Evolutionary conservation across 1,139 yeast genomes (phyloP), one percentile per base, ranked within the genome.

Genomic region (Hansenula sp.): DNA sequence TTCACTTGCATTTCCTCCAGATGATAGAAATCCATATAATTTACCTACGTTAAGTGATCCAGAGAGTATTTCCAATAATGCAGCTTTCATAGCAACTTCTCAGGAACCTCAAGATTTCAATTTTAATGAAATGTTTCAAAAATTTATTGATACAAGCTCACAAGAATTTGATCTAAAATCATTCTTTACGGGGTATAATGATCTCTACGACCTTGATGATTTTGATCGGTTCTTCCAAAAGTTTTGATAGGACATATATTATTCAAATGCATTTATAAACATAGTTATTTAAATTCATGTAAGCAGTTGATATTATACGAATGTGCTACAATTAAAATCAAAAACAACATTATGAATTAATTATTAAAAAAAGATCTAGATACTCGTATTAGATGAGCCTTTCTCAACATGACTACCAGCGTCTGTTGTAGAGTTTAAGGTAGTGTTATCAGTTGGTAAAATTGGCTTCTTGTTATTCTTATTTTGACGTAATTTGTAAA

Each of bases 121-220:
- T 34, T 27, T 19, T 9, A 26, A 34, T 19, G 20, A 34, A 10
- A 13, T 25, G 14, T 34, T 34, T 20, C 18, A 25, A 14, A 20
- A n/a, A n/a, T 7, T 14, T 4, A 25, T 25, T 9, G 28, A 34
- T 20, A 25, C 31, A 22, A 19, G 10, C 7, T 31, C 33, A 13
- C 10, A 19, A 4, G 19, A 27, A 20, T 34, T 34, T 27, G 37
- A 34, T 25, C 27, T 34, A n/a, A 34, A 34, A n/a, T 13, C 21
- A 6, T 34, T 34, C 27, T 34, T 34, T 25, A 34, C 27, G 4
- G n/a, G 25, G 4, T 24, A 11, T 4, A 24, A 24, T 24, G 13
- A 24, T 24, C 13, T 24, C 4, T 24, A 24, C 26, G 13, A 24
- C 10, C 17, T 20, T 20, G 16, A 18, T 13, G 21, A 22, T 31